Percentiles rank a stretch among this genome's conserved stretches.
Conservation (phyloP, 345 rosid species). For the Odontarrhena argentea region DNA sequence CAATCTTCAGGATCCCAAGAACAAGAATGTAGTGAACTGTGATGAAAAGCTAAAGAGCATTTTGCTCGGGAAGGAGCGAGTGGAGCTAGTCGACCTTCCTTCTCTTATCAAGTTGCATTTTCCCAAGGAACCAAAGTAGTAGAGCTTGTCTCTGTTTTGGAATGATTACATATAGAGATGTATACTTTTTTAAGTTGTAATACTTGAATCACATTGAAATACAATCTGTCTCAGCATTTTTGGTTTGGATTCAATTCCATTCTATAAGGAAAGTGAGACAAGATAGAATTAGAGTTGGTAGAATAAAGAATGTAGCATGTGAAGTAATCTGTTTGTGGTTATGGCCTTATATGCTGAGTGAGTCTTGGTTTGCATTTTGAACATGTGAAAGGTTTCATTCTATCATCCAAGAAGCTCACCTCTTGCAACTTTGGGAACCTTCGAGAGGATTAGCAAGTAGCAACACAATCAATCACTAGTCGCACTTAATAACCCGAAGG, state of each 20-base stretch:
- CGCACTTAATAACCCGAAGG: too few relatives aligned
- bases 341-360: too few relatives aligned
- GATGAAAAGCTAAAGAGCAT: constrained; percentile 75
- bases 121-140: constrained; percentile 69
- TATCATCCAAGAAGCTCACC: too few relatives aligned
- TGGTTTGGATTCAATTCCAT: constrained; percentile 12
- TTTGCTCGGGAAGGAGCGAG: constrained; percentile 70
- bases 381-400: too few relatives aligned
- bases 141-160: constrained; percentile 29
- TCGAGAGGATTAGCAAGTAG: too few relatives aligned
- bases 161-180: constrained; percentile 12
- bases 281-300: too few relatives aligned
- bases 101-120: constrained; percentile 79
- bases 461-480: too few relatives aligned
- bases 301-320: too few relatives aligned
- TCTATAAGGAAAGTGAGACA: too few relatives aligned
- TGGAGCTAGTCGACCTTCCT: constrained; percentile 86
- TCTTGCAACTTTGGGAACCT: too few relatives aligned
- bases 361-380: too few relatives aligned
- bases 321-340: too few relatives aligned
- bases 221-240: not conserved
- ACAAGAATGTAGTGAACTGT: constrained; percentile 82
- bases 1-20: constrained; percentile 83
- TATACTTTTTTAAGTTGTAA: not conserved
- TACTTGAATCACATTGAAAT: constrained; percentile 13